Evolutionary conservation across 2,329 filamentous ascomycete species (phyloP), one percentile per base, ranked within the genome.

Genomic region (Xylariaceae sp.): DNA sequence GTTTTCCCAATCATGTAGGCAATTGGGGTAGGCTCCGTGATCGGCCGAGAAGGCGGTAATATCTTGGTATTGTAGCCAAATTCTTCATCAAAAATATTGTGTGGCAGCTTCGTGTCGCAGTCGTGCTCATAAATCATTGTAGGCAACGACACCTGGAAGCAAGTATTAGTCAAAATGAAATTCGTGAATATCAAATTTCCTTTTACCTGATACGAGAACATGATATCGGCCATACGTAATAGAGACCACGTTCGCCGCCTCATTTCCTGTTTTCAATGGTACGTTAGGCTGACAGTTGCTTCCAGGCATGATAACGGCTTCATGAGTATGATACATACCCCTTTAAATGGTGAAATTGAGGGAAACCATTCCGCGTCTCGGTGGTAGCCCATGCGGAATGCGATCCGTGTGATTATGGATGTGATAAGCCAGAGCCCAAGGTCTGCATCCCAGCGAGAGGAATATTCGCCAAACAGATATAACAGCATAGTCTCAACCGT

Each of bases 71-170:
- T 80, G 3, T 87, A 84, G 43, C 84, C 80, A 38, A 94, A 85
- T 59, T 93, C 89, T 56, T 92, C 88, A 60, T 94, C 89, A 65
- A 89, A 89, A 14, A 93, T 79, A 63, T 93, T 94, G 51, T 84
- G 82, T 1, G 89, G 89, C 6, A 89, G 72, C 60, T 87, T 79
- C 0, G 88, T 87, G 63, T 94, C 90, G 50, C 84, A 90, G 64
- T 91, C 86, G 44, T 87, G 78, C 12, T 87, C 80, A 56, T 87
- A 82, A 22, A 92, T 85, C 79, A 92, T 90, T 55, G 73, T 80
- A 5, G 81, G 81, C 17, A 84, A 66, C n/a, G 79, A 82, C 2
- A 84, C 76, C 66, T 69, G 55, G 33, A 16, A 42, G 12, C 7
- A 7, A 44, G 56, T 50, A 55, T 54, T 12, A 55, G 47, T 46